Evolutionary conservation across 2,329 filamentous ascomycete genomes (phyloP), one percentile per base, ranked within the genome.

Genomic region (Neopestalotiopsis clavispora): DNA sequence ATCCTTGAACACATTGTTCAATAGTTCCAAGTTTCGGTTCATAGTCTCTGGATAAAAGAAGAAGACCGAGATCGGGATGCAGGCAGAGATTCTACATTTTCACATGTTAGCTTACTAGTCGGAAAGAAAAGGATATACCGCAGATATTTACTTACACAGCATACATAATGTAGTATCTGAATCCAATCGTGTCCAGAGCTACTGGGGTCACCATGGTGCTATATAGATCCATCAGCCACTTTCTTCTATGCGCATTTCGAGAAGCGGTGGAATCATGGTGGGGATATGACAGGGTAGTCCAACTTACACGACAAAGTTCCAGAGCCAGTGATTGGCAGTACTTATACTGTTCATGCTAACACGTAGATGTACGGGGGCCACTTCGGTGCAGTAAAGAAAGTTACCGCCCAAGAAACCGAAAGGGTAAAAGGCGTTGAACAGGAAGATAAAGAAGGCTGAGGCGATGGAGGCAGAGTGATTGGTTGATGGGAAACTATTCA

Each of bases 361-460:
- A 30, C 85, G 80, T 32, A 87, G 76, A 12, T 83, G 78, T 7
- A 85, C 78, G 1, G 87, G 87, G 0, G 87, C 86, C n/a, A 89
- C 80, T 73, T 90, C 87, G 1, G 87, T 85, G 68, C 86, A 87
- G 77, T 89, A 90, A 23, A 90, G 79, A 78, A 89, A 90, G 72
- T 88, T 89, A 34, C 86, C 83, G 1, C 87, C 87, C 0, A 89
- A 80, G 79, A 88, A 89, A 0, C 87, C 87, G 68, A 89, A 85
- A 0, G 86, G 86, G 60, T 88, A 85, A 77, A 90, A 89, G 72
- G 85, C 86, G 77, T 89, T 87, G 80, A 87, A 90, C 65, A 88
- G 76, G 77, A 87, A 90, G 65, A 90, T 82, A 76, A 89, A 89
- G 70, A 86, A 82, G 1, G 84, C 86, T 0, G 85, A 85, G 0